Conservation (phyloP, 805 yeast species). For the Cyberlindnera saturnus region DNA sequence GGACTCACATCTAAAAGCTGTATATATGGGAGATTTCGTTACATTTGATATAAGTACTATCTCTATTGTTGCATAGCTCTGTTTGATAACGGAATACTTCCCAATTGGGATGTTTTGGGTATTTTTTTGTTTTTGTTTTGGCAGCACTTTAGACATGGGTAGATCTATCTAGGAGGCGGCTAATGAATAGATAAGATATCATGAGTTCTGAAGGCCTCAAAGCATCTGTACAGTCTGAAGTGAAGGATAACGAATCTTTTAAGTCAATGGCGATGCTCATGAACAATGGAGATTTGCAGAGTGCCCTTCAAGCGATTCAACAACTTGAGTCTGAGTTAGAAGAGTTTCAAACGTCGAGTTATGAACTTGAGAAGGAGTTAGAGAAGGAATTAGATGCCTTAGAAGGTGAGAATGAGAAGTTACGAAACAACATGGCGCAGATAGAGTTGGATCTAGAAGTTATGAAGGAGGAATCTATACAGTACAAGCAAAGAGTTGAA, state of each 20-base stretch:
- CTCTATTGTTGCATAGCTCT: no score
- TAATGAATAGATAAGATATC: no score
- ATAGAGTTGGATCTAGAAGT: constrained; percentile 21
- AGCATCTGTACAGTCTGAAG: no score
- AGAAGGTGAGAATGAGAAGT: constrained; percentile 19
- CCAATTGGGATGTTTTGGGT: no score
- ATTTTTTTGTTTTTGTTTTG: no score
- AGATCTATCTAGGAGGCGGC: no score
- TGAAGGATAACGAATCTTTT: constrained; percentile 1
- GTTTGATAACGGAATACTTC: no score
- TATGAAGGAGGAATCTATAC: constrained; percentile 25
- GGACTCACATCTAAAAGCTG: neutral
- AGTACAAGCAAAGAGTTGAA: constrained; percentile 19
- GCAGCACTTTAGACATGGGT: no score
- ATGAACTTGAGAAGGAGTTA: constrained; percentile 38
- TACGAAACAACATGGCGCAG: constrained; percentile 15
- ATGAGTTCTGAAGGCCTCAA: no score
- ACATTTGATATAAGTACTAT: no score
- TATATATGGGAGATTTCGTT: no score
- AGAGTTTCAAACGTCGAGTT: constrained; percentile 38
- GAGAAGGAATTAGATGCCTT: constrained; percentile 35
- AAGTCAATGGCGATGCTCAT: constrained; percentile 14
- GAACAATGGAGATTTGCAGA: constrained; percentile 23
- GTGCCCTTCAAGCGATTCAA: constrained; percentile 31
- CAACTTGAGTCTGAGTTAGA: constrained; percentile 35